A percentile compares a stretch with the other conserved stretches of the same genome.
Conservation (phyloP, 139 green algal species). For the Ostreobium quekettii region DNA sequence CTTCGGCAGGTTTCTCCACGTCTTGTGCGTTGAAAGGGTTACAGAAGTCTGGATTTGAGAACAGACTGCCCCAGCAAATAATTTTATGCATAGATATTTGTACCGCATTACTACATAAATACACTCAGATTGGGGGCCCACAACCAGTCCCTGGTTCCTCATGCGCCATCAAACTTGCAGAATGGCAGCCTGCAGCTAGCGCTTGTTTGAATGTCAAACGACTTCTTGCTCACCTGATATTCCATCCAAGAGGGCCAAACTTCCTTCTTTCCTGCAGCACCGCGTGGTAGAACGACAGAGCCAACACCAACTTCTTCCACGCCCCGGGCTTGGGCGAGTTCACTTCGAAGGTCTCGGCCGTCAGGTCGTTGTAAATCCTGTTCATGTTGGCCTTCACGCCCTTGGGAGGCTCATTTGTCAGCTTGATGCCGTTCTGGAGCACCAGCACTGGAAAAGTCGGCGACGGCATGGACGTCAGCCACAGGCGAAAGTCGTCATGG, state of each 20-base stretch:
- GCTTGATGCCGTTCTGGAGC: conserved; percentile 65
- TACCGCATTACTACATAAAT: too few relatives aligned
- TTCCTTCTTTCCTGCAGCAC: conserved; percentile 74
- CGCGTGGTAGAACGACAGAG: conserved; percentile 62
- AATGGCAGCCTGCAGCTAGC: too few relatives aligned
- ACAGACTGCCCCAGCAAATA: too few relatives aligned
- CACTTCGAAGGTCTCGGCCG: conserved; percentile 34
- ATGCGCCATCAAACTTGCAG: too few relatives aligned
- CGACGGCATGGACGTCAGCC: conserved; percentile 71
- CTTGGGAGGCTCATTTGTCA: conserved; percentile 70
- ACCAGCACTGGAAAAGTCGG: conserved; percentile 64
- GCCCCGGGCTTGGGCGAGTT: conserved; percentile 36
- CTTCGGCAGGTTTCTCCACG: too few relatives aligned
- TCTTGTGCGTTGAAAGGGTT: too few relatives aligned
- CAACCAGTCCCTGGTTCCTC: too few relatives aligned
- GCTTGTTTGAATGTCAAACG: too few relatives aligned
- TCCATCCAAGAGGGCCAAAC: conserved; percentile 83
- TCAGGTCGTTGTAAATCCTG: conserved; percentile 53
- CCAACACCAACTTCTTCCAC: conserved; percentile 65
- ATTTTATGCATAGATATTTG: too few relatives aligned
- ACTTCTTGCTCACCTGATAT: conserved; percentile 57
- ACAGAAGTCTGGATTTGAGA: too few relatives aligned
- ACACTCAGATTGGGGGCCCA: too few relatives aligned
- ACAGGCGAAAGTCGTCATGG: conserved; percentile 72
- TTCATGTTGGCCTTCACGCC: conserved; percentile 71